phyloP scores from a whole-genome alignment of 306 rosid genomes.

The Alnus rubra region DNA sequence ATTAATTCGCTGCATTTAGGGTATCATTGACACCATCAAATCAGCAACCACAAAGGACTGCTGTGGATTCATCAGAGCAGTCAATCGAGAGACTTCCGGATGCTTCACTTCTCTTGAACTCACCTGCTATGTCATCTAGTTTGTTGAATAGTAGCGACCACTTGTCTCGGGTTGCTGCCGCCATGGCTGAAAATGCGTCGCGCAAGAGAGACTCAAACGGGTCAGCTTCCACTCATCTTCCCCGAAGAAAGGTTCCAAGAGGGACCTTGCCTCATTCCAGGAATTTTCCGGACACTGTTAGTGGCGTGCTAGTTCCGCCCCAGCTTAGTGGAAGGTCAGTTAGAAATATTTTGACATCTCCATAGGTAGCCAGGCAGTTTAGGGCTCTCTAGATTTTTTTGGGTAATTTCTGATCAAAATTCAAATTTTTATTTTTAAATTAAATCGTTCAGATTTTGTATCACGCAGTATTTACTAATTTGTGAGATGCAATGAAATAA shows the following conservation, averaged over 20 bases:
- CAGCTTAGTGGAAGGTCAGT: slow-evolving; percentile 95
- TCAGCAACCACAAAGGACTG: slow-evolving; percentile 35
- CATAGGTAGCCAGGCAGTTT: slow-evolving; percentile 7
- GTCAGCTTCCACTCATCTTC: slow-evolving; percentile 41
- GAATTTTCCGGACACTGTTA: slow-evolving; percentile 69
- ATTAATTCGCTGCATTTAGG: slow-evolving; percentile 35
- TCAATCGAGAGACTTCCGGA: slow-evolving; percentile 75
- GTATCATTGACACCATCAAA: slow-evolving; percentile 38
- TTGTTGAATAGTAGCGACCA: slow-evolving; percentile 54
- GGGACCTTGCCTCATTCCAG: slow-evolving; percentile 65
- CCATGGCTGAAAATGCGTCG: slow-evolving; percentile 67
- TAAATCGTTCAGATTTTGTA: no score
- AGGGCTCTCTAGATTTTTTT: neutral
- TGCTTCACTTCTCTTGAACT: slow-evolving; percentile 78
- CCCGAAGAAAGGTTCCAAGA: slow-evolving; percentile 69
- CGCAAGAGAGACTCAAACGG: slow-evolving; percentile 77
- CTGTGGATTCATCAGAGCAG: slow-evolving; percentile 32
- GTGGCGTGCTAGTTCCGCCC: slow-evolving; percentile 73
- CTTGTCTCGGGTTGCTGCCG: slow-evolving; percentile 74
- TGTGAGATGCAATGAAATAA: neutral
- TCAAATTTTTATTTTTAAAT: no score
- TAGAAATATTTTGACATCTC: neutral
- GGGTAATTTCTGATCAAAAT: no score
- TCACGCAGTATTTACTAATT: neutral
- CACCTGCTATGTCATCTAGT: slow-evolving; percentile 50